A percentile compares a stretch with the other conserved stretches of the same genome.
These are phyloP conservation scores for Alternaria sp. DNA, from an alignment of 2,329 filamentous ascomycete species.

Conservation along the genomic window DNA sequence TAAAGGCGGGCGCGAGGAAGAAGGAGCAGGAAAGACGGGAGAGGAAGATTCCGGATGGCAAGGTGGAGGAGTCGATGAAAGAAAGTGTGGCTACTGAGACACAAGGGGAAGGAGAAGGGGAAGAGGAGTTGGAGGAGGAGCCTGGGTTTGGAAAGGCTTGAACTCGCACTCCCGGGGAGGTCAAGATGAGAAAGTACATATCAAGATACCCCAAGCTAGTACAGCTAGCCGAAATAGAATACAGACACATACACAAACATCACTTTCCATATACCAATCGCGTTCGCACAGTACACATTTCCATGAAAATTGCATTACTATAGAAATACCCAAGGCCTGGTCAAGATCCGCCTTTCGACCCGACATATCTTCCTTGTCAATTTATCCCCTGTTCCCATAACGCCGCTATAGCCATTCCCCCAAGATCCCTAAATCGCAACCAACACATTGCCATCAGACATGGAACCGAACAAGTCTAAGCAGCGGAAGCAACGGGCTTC, in stretches of 20 bases:
- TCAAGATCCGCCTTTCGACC: background rate
- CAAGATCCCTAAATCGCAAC: constrained; percentile 2
- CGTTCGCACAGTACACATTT: background rate
- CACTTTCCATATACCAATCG: background rate
- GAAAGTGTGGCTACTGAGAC: constrained; percentile 18
- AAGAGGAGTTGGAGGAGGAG: constrained; percentile 27
- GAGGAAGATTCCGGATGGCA: constrained; percentile 18
- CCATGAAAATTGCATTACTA: background rate
- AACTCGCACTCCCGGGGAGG: background rate
- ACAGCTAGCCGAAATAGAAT: background rate
- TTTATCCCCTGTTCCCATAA: background rate
- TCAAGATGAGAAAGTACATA: background rate
- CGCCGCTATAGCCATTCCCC: background rate
- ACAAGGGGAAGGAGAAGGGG: constrained; percentile 12
- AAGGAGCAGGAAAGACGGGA: constrained; percentile 41
- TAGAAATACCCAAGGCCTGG: background rate
- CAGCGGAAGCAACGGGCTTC: constrained; percentile 41
- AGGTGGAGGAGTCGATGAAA: constrained; percentile 19
- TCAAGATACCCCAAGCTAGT: background rate
- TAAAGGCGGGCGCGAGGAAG: constrained; percentile 67
- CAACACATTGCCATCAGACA: background rate
- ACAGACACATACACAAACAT: background rate
- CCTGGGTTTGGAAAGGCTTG: constrained; percentile 41
- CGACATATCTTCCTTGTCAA: background rate
- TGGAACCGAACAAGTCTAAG: constrained; percentile 15